Evolutionary conservation across 1,139 yeast genomes (phyloP).

Genomic region (Taphrina pruni): DNA sequence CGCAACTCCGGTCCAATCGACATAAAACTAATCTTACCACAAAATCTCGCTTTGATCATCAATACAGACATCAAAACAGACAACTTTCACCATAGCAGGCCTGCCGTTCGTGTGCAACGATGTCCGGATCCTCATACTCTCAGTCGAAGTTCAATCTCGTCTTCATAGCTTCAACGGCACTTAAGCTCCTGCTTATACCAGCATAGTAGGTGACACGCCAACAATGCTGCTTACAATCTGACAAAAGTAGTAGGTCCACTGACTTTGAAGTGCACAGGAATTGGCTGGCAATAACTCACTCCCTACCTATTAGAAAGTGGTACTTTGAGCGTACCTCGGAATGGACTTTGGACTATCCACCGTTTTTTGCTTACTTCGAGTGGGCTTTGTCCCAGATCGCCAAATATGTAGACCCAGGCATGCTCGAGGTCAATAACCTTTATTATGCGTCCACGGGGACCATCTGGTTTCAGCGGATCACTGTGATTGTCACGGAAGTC

Average conservation of each 20-base stretch:
- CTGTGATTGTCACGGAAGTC: conserved; percentile 80
- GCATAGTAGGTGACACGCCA: conserved; percentile 49
- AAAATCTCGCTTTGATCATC: neutral
- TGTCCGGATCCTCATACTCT: neutral
- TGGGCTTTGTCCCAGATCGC: conserved; percentile 81
- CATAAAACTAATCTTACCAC: too few species aligned
- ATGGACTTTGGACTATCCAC: conserved; percentile 98
- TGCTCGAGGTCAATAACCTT: conserved; percentile 72
- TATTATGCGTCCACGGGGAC: conserved; percentile 72
- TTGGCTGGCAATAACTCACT: conserved; percentile 90
- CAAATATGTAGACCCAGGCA: conserved; percentile 54
- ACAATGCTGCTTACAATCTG: neutral
- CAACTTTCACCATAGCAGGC: too few species aligned
- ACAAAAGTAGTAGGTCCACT: conserved; percentile 63
- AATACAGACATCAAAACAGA: conserved; percentile 8
- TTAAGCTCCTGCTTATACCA: conserved; percentile 52
- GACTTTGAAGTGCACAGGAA: conserved; percentile 97
- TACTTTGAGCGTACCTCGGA: conserved; percentile 78
- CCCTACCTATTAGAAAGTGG: conserved; percentile 81
- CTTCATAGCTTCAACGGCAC: conserved; percentile 29
- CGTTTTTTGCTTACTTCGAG: conserved; percentile 95
- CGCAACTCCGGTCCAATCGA: too few species aligned
- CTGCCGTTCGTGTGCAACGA: neutral
- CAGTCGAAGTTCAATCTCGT: neutral
- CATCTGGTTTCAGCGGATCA: conserved; percentile 74